Evolutionary conservation across 2,329 filamentous ascomycete genomes (phyloP).

Genomic region (Blastomyces gilchristii): DNA sequence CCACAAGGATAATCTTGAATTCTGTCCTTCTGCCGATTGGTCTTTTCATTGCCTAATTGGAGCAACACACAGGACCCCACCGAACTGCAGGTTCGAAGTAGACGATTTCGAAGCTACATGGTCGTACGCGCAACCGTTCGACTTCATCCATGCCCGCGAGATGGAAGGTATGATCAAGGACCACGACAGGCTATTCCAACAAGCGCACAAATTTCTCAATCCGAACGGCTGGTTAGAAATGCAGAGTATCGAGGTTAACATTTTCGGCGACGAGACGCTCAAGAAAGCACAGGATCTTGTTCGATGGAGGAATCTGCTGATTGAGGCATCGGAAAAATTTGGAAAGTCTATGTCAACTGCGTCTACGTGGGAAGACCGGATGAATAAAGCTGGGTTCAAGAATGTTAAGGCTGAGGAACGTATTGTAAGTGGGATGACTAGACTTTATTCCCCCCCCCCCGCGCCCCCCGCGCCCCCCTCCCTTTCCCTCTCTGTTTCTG

Average conservation of each 20-base stretch:
- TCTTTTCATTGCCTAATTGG: not conserved
- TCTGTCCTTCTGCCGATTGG: not conserved
- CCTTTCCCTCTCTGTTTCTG: not conserved
- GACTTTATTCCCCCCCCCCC: not conserved
- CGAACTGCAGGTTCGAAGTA: slow-evolving; percentile 23
- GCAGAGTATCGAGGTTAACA: slow-evolving; percentile 27
- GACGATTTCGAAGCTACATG: slow-evolving; percentile 24
- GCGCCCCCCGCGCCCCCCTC: too few species aligned
- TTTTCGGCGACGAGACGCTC: slow-evolving; percentile 23
- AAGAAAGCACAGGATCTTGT: not conserved
- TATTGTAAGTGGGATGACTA: slow-evolving; percentile 21
- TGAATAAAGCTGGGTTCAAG: slow-evolving; percentile 45
- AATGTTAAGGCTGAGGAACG: slow-evolving; percentile 41
- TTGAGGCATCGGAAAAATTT: slow-evolving; percentile 16
- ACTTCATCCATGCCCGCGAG: slow-evolving; percentile 23
- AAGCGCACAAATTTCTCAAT: slow-evolving; percentile 34
- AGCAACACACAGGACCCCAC: slow-evolving; percentile 18
- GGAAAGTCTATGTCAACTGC: slow-evolving; percentile 27
- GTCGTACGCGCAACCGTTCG: slow-evolving; percentile 19
- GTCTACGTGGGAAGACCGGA: slow-evolving; percentile 31
- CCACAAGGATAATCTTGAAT: not conserved
- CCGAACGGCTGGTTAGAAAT: slow-evolving; percentile 45
- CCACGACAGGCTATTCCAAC: slow-evolving; percentile 20
- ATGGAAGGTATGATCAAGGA: slow-evolving; percentile 21
- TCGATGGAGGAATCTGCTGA: not conserved